Base-by-base conservation (phyloP, 208 protist genomes). In the Crithidia bombi region DNA sequence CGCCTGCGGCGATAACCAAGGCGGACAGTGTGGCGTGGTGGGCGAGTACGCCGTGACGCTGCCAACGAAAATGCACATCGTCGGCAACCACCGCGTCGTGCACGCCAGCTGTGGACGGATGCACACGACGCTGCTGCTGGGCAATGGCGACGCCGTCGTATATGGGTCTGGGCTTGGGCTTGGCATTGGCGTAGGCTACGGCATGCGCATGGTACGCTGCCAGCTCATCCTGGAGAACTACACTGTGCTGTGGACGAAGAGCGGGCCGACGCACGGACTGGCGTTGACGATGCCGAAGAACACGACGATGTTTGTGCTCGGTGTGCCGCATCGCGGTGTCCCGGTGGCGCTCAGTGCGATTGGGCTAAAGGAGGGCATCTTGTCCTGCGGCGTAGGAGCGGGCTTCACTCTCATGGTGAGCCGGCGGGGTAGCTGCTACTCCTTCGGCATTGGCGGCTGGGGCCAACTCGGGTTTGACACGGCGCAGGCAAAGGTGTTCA, bases 391-490 rank as follows among this genome's bases (percentile, higher is more conserved):
- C 32, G 75, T 87, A n/a, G 90, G 87, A 28, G 73, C 81, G 17
- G 85, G 83, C 64, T 95, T 95, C 74, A 89, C 87, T 0, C 61
- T 95, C 25, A 80, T 93, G 71, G 64, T 93, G 17, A 92, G 70
- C 54, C 77, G 90, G 19, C 79, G 78, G 23, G 90, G 87, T 59
- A 84, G 65, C 62, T 75, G 73, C 59, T 95, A 92, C 68, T 55
- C 81, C 38, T 87, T 93, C 41, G 90, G 90, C 46, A 54, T 89
- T 7, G 87, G 82, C 25, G 90, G 82, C 23, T 95, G 90, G 87
- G 87, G 90, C 25, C 90, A 93, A 79, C 77, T 95, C 15, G 90
- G 87, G 21, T 78, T 89, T 25, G 85, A 85, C 75, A 66, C 62
- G 25, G 49, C 69, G 36, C 55, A 73, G 44, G 70, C 85, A 38